Evolutionary conservation across 768 basidiomycete species (phyloP), one percentile per base, ranked within the genome.

Genomic region (Holtermannia corniformis): DNA sequence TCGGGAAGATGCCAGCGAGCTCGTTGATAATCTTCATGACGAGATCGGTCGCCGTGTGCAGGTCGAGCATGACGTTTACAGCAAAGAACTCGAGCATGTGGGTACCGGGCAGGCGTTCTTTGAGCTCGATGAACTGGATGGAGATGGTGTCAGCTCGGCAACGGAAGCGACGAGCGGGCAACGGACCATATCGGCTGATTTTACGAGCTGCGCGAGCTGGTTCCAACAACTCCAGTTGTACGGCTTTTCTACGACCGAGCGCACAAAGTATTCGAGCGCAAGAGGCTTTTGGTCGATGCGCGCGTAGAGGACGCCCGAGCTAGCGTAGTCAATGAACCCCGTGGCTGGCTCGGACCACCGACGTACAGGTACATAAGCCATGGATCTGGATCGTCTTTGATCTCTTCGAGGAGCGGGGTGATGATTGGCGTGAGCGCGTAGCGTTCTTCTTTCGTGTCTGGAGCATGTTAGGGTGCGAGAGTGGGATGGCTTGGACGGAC

Each of bases 221-320:
- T 79, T 75, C 91, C 91, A 97, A n/a, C 82, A 76, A 23, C 86
- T 85, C 91, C 92, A 97, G 67, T 96, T 96, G 83, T 87, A 96
- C 12, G 86, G 84, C 63, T 83, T 87, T 4, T 78, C 78, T 32
- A 78, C 77, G 41, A 93, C 82, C 12, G 89, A 91, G 27, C 81
- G 73, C 16, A 95, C 75, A 13, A 81, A 79, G 59, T 77, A 79
- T 67, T 92, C 89, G 12, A 93, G 85, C 1, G 93, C 89, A 65
- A 89, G 86, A 55, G 87, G 83, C 22, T 89, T 80, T 55, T 86
- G 78, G 44, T 81, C 81, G 46, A 92, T 74, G 12, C 87, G 82
- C 43, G 81, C 82, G 50, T 93, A 79, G 57, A 95, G 82, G 3
- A 96, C 73, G 0, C 85, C 86, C 69, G 88, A 86, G 57, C 90